phyloP scores from a whole-genome alignment of 768 basidiomycete genomes.

The Glaciozyma antarctica region DNA sequence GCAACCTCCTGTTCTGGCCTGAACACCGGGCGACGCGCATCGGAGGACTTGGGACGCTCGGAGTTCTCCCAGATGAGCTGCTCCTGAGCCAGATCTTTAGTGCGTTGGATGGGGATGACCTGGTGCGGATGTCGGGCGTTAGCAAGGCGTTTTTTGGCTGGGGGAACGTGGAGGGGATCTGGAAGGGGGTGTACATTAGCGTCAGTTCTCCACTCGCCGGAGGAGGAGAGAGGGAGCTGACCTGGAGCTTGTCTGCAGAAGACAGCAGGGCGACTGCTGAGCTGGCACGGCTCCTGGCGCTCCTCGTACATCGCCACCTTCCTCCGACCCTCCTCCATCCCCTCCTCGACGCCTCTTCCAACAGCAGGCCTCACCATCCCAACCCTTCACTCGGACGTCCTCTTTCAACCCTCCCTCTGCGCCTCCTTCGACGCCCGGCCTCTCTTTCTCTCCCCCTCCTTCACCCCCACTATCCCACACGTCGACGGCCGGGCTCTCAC shows the following conservation, averaged over 20 bases:
- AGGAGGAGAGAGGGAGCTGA: background rate
- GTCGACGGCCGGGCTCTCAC: slow-evolving; percentile 1
- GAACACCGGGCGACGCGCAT: background rate
- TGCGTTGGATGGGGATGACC: slow-evolving; percentile 13
- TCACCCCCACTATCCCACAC: slow-evolving; percentile 16
- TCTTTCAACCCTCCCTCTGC: slow-evolving; percentile 30
- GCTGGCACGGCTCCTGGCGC: slow-evolving; percentile 27
- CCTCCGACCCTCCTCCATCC: background rate
- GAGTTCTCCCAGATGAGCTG: slow-evolving; percentile 29
- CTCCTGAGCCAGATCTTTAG: slow-evolving; percentile 20
- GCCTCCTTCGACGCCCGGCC: slow-evolving; percentile 17
- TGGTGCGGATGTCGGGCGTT: slow-evolving; percentile 12
- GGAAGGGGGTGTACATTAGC: slow-evolving; percentile 25
- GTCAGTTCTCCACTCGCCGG: background rate
- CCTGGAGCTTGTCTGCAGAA: background rate
- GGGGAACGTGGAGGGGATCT: slow-evolving; percentile 17
- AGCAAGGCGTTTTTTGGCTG: slow-evolving; percentile 26
- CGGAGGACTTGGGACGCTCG: slow-evolving; percentile 13
- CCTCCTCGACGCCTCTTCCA: slow-evolving; percentile 1
- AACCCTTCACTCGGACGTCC: slow-evolving; percentile 32
- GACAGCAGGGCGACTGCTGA: slow-evolving; percentile 8
- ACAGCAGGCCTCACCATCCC: slow-evolving; percentile 14
- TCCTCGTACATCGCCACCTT: slow-evolving; percentile 16
- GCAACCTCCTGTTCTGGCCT: slow-evolving; percentile 19
- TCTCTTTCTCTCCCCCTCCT: slow-evolving; percentile 11